phyloP scores from a whole-genome alignment of 192 early-diverging fungal species.

The Entrophospora sp. region DNA sequence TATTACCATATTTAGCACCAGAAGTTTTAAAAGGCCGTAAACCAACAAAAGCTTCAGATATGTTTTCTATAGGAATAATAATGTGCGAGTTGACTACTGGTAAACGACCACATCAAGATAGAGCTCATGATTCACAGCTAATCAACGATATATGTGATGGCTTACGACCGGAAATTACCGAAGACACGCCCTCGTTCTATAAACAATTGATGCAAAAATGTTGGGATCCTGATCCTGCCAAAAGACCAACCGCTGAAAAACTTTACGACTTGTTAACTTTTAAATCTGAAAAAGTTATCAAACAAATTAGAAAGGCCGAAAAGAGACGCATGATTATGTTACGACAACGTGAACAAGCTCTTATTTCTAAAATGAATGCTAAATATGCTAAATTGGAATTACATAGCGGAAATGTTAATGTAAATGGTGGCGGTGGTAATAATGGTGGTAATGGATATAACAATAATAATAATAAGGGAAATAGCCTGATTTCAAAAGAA shows the following conservation, averaged over 20 bases:
- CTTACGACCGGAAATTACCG: constrained; percentile 25
- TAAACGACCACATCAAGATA: constrained; percentile 24
- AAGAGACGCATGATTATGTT: too few relatives aligned
- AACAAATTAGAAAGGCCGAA: too few relatives aligned
- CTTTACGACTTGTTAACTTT: background rate
- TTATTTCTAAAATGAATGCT: too few relatives aligned
- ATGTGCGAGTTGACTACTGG: constrained; percentile 36
- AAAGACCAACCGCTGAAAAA: constrained; percentile 2
- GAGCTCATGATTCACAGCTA: constrained; percentile 20
- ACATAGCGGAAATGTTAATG: too few relatives aligned
- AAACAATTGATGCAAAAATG: constrained; percentile 27
- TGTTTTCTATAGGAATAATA: constrained; percentile 33
- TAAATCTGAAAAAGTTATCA: too few relatives aligned
- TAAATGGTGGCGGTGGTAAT: too few relatives aligned
- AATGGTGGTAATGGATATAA: too few relatives aligned
- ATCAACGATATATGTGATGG: constrained; percentile 25
- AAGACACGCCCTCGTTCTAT: constrained; percentile 26
- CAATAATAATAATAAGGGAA: too few relatives aligned
- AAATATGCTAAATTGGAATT: too few relatives aligned
- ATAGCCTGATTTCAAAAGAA: too few relatives aligned
- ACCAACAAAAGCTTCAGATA: constrained; percentile 12
- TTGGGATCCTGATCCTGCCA: constrained; percentile 28
- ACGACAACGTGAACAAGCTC: too few relatives aligned
- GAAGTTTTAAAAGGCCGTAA: constrained; percentile 17
- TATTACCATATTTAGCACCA: constrained; percentile 28